Evolutionary conservation across 495 filamentous ascomycete genomes (phyloP), one percentile per base, ranked within the genome.

Genomic region (Usnea hakonensis): DNA sequence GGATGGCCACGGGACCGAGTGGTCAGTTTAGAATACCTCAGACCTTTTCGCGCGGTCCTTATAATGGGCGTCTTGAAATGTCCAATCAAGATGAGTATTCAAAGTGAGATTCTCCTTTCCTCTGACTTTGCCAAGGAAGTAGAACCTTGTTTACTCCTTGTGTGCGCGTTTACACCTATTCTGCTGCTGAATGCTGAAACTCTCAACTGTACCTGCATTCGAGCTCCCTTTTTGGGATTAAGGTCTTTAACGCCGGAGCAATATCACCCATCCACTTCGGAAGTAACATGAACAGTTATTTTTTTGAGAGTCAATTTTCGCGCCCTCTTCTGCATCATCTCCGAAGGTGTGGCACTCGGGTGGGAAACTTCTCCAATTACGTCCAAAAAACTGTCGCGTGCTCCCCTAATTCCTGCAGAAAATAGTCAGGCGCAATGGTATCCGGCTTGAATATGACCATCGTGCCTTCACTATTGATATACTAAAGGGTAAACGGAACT

Each of bases 161-260:
- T n/a, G n/a, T n/a, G n/a, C n/a, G n/a, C n/a, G n/a, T n/a, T n/a
- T n/a, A n/a, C n/a, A n/a, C n/a, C n/a, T n/a, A n/a, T n/a, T n/a
- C n/a, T n/a, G n/a, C n/a, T n/a, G n/a, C n/a, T n/a, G n/a, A n/a
- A n/a, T n/a, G n/a, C n/a, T n/a, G n/a, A n/a, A n/a, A n/a, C n/a
- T n/a, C n/a, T n/a, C n/a, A n/a, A n/a, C n/a, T n/a, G 46, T 30
- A 50, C 46, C 46, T 50, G 46, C 46, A 50, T 50, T 17, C 46
- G 5, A 50, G 26, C 46, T 50, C 46, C 46, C 46, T 14, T 28
- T 50, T 50, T 50, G 13, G 46, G 46, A 11, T 11, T 30, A 50
- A 26, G 14, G 26, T 1, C 46, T 5, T 30, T 1, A 14, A 28
- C 11, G 21, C 10, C 44, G 44, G 44, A 48, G 5, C 5, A 1